Conservation (phyloP, 352 stramenopile species). For the Globisporangium emineosum region DNA sequence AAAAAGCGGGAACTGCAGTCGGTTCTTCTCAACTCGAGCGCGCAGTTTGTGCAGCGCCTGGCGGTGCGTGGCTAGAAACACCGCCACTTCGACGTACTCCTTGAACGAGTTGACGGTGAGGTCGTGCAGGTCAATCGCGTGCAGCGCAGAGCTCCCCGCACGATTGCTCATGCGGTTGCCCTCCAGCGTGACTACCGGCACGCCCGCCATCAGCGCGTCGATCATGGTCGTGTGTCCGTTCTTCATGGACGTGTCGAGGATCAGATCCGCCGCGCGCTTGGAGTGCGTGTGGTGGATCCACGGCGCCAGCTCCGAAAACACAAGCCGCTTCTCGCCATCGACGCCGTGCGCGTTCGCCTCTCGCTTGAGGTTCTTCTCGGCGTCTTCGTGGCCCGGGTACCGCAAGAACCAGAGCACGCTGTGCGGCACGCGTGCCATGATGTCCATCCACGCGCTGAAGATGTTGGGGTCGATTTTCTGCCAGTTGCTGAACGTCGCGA, state of each 20-base stretch:
- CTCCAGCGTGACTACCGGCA: conserved; percentile 71
- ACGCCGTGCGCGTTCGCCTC: conserved; percentile 57
- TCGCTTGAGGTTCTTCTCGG: conserved; percentile 37
- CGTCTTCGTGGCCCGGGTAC: conserved; percentile 51
- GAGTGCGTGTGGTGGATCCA: conserved; percentile 80
- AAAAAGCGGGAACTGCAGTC: conserved; percentile 53
- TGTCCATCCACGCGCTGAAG: conserved; percentile 79
- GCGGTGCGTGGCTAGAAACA: conserved; percentile 38
- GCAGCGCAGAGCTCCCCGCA: conserved; percentile 50
- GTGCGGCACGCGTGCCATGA: conserved; percentile 57
- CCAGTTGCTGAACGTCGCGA: conserved; percentile 86
- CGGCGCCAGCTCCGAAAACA: conserved; percentile 54
- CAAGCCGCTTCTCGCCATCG: conserved; percentile 38
- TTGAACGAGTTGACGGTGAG: conserved; percentile 69
- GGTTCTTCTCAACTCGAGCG: conserved; percentile 35
- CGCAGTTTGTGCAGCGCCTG: conserved; percentile 36
- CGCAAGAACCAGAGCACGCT: conserved; percentile 78
- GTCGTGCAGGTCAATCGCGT: conserved; percentile 45
- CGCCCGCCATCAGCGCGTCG: conserved; percentile 74
- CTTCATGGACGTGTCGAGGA: conserved; percentile 82
- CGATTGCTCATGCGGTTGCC: conserved; percentile 69
- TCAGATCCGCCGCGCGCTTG: conserved; percentile 68
- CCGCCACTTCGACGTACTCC: conserved; percentile 78
- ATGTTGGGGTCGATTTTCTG: conserved; percentile 82
- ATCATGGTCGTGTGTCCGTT: conserved; percentile 84